Conservation (phyloP, 2,329 filamentous ascomycete species). For the Thelonectria olida region DNA sequence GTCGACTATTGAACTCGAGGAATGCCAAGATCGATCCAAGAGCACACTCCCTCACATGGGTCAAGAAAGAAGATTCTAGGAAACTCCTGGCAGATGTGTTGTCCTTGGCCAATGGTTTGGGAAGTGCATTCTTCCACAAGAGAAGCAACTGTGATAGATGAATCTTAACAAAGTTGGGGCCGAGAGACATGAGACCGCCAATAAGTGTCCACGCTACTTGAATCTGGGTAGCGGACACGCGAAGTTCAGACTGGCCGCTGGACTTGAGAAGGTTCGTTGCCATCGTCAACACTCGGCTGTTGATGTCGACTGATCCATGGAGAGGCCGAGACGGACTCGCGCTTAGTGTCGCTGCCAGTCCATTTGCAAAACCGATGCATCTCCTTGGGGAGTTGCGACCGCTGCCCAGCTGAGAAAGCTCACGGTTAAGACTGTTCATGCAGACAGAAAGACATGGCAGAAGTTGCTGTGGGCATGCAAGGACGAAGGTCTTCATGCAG, state of each 20-base stretch:
- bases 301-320: slow-evolving; percentile 95
- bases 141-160: slow-evolving; percentile 93
- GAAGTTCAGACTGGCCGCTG: slow-evolving; percentile 88
- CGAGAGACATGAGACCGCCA: slow-evolving; percentile 93
- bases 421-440: slow-evolving; percentile 92
- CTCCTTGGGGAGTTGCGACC: slow-evolving; percentile 81
- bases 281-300: slow-evolving; percentile 89
- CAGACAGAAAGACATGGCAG: slow-evolving; percentile 92
- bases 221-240: slow-evolving; percentile 92
- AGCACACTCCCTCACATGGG: slow-evolving; percentile 94
- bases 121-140: slow-evolving; percentile 96
- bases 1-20: slow-evolving; percentile 88
- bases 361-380: slow-evolving; percentile 92
- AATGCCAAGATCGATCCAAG: slow-evolving; percentile 92
- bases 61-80: slow-evolving; percentile 90
- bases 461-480: slow-evolving; percentile 92
- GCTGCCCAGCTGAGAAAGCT: slow-evolving; percentile 79
- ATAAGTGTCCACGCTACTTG: slow-evolving; percentile 98
- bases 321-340: slow-evolving; percentile 88
- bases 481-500: slow-evolving; percentile 85
- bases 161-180: slow-evolving; percentile 98
- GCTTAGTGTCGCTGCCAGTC: slow-evolving; percentile 88
- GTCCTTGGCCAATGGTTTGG: slow-evolving; percentile 92
- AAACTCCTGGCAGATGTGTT: slow-evolving; percentile 85
- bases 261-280: slow-evolving; percentile 93